phyloP scores from a whole-genome alignment of 768 basidiomycete genomes.

The Podaxis pistillaris region DNA sequence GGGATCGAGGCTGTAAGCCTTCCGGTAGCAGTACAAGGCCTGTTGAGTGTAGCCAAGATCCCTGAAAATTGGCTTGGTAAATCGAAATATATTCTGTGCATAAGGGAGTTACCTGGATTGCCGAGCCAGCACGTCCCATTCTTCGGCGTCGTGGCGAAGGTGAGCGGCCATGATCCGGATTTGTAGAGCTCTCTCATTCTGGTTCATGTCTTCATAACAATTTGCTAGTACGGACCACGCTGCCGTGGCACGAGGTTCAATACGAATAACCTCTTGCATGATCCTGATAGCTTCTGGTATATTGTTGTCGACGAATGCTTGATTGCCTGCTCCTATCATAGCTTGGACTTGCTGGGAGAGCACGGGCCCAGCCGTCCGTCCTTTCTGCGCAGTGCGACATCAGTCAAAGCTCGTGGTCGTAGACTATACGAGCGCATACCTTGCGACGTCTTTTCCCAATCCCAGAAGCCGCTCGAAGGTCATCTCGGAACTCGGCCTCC shows the following conservation, averaged over 20 bases:
- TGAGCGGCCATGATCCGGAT: slow-evolving; percentile 90
- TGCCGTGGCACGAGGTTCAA: slow-evolving; percentile 79
- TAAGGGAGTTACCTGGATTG: slow-evolving; percentile 58
- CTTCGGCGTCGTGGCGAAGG: slow-evolving; percentile 77
- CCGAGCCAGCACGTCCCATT: slow-evolving; percentile 80
- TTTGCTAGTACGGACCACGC: slow-evolving; percentile 90
- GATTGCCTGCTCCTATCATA: slow-evolving; percentile 84
- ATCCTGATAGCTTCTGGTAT: slow-evolving; percentile 67
- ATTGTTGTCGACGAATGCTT: slow-evolving; percentile 76
- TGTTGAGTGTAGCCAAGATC: slow-evolving; percentile 77
- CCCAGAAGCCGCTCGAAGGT: slow-evolving; percentile 71
- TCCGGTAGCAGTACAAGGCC: slow-evolving; percentile 88
- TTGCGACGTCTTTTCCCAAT: slow-evolving; percentile 57
- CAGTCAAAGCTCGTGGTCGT: not conserved
- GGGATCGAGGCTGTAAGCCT: slow-evolving; percentile 76
- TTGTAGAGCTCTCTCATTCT: slow-evolving; percentile 72
- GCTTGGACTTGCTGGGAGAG: slow-evolving; percentile 71
- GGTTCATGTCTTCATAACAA: slow-evolving; percentile 72
- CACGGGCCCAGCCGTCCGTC: slow-evolving; percentile 44
- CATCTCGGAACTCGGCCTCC: slow-evolving; percentile 70
- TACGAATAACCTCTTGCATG: slow-evolving; percentile 91
- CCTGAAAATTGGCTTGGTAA: slow-evolving; percentile 30
- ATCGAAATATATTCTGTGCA: not conserved
- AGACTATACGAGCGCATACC: slow-evolving; percentile 27
- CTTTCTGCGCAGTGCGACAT: slow-evolving; percentile 33